Evolutionary conservation across 2,329 filamentous ascomycete species (phyloP), one percentile per base, ranked within the genome.

Genomic region (Colletotrichum kahawae): DNA sequence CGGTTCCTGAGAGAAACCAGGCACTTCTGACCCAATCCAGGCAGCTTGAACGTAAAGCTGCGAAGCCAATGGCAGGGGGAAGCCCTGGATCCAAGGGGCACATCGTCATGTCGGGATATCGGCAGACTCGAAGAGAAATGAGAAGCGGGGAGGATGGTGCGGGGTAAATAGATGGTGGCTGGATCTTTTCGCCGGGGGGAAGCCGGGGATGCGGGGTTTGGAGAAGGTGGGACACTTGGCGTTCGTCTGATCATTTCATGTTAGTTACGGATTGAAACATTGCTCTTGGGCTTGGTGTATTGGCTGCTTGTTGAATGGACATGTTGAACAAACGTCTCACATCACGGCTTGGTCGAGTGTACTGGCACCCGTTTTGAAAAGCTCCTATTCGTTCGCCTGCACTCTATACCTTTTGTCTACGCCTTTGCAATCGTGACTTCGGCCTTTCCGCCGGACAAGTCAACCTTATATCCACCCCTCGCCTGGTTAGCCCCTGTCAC

Each of bases 251-350:
- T 31, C 6, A 67, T 18, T 29, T 57, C 24, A 14, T 59, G 27
- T 54, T 51, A 65, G 18, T 14, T 18, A 16, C 29, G 36, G 9
- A 8, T 21, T 60, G 57, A 43, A 34, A 36, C 18, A 29, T 31
- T 51, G 27, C 8, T 29, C 48, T 12, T 34, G 7, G n/a, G 31
- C 43, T 8, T 34, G 14, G 9, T 16, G 14, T 8, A 6, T 24
- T 43, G 2, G 38, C 21, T 57, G 4, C 16, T 21, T n/a, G 21
- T 21, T 56, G 43, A 48, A 48, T 2, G 5, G 89, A 77, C 91
- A 93, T 79, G 88, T 89, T 24, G 87, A 82, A 77, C 92, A 90
- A 8, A 91, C 66, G 79, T 92, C 90, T 48, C 82, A 82, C 36
- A 93, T 76, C 74, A 51, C n/a, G 1, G 43, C 43, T 21, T 21